phyloP scores from a whole-genome alignment of 2,329 filamentous ascomycete species.

The Pyricularia pennisetigena region DNA sequence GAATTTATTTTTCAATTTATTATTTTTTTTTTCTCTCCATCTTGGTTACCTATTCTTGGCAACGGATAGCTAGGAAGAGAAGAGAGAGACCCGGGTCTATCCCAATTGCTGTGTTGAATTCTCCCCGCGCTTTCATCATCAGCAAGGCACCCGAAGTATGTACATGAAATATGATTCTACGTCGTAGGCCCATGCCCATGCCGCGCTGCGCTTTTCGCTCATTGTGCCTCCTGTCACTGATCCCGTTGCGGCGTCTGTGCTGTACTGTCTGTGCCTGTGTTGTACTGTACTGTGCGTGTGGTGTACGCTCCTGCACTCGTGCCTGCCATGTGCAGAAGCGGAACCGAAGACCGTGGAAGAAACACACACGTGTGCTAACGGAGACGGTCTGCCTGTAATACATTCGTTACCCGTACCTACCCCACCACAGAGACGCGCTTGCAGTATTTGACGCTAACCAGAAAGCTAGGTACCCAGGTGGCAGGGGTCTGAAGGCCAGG shows the following conservation, averaged over 20 bases:
- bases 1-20: no score
- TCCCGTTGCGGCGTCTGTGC: background rate
- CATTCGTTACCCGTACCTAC: background rate
- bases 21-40: no score
- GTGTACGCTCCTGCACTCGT: background rate
- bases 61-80: background rate
- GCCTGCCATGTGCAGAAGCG: background rate
- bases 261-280: background rate
- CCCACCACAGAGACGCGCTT: background rate
- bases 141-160: no score
- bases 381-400: background rate
- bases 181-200: background rate
- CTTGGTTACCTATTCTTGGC: background rate
- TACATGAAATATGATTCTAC: background rate
- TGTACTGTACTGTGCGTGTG: background rate
- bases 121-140: background rate
- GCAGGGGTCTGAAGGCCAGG: background rate
- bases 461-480: background rate
- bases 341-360: background rate
- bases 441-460: background rate
- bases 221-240: background rate
- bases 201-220: background rate
- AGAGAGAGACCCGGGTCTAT: background rate
- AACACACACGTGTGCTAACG: background rate
- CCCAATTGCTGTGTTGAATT: background rate